Percentiles rank a stretch among this genome's conserved stretches.
phyloP scores from a whole-genome alignment of 208 protist genomes.

The Trypanosoma theileri region DNA sequence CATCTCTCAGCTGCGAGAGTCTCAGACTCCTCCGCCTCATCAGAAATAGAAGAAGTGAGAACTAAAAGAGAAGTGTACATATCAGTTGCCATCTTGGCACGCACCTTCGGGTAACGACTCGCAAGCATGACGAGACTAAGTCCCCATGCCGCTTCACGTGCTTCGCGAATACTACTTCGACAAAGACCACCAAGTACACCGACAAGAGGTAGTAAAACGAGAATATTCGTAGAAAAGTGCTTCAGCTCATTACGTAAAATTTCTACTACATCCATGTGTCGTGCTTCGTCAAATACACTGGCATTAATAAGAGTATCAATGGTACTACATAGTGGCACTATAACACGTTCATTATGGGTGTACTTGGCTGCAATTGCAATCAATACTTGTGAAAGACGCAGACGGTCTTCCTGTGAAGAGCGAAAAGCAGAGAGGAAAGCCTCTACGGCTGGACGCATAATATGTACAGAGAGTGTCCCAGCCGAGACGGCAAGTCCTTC shows the following conservation, averaged over 20 bases:
- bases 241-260: constrained; percentile 70
- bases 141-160: constrained; percentile 56
- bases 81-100: constrained; percentile 73
- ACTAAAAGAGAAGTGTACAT: constrained; percentile 89
- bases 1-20: constrained; percentile 6
- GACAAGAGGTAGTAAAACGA: constrained; percentile 71
- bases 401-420: constrained; percentile 9
- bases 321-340: constrained; percentile 74
- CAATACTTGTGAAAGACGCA: constrained; percentile 53
- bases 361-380: constrained; percentile 49
- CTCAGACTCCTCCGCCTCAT: too few species aligned
- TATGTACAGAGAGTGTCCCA: constrained; percentile 84
- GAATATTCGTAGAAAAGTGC: constrained; percentile 74
- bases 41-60: constrained; percentile 32
- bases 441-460: constrained; percentile 56
- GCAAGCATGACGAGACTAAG: constrained; percentile 86
- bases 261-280: constrained; percentile 51
- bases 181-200: constrained; percentile 65
- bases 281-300: constrained; percentile 43
- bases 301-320: constrained; percentile 58
- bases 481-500: constrained; percentile 84
- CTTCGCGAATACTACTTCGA: constrained; percentile 46
- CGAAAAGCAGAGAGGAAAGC: constrained; percentile 60
- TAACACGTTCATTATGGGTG: constrained; percentile 70
- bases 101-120: constrained; percentile 91